These are phyloP conservation scores for Picea abies DNA, from an alignment of 83 land plant genomes.

Conservation along the genomic window DNA sequence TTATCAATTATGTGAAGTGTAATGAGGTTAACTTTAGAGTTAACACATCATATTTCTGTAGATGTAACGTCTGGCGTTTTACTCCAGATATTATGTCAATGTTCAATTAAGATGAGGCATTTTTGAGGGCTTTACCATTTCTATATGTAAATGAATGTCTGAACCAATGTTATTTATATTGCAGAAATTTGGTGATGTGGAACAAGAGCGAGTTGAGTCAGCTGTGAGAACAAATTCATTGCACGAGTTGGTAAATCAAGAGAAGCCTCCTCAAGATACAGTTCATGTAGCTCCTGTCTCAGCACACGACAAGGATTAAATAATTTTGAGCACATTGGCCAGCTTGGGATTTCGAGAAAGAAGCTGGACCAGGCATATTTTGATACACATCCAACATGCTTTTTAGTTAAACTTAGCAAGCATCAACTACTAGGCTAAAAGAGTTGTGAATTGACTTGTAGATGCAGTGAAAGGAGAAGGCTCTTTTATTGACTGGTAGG, in stretches of 20 bases:
- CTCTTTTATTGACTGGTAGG: neutral
- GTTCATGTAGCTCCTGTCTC: slow-evolving; percentile 7
- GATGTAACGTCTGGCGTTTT: too few relatives aligned
- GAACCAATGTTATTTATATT: slow-evolving; percentile 5
- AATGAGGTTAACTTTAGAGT: neutral
- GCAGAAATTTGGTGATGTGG: slow-evolving; percentile 17
- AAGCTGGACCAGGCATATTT: neutral
- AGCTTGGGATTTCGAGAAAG: neutral
- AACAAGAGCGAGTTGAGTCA: neutral
- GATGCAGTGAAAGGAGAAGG: neutral
- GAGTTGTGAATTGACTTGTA: neutral
- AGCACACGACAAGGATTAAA: neutral
- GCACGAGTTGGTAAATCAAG: neutral
- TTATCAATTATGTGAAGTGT: neutral
- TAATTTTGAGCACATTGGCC: neutral
- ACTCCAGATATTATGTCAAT: neutral
- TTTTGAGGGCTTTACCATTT: neutral
- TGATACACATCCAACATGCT: neutral
- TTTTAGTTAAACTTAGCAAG: neutral
- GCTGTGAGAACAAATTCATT: neutral
- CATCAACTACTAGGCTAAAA: neutral
- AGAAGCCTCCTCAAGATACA: neutral
- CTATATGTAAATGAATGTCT: neutral
- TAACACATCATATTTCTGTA: neutral
- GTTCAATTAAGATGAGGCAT: neutral